Percentiles rank a stretch among this genome's conserved stretches.
Evolutionary conservation across 805 yeast species (phyloP).

Genomic region (Starmera caribaea): DNA sequence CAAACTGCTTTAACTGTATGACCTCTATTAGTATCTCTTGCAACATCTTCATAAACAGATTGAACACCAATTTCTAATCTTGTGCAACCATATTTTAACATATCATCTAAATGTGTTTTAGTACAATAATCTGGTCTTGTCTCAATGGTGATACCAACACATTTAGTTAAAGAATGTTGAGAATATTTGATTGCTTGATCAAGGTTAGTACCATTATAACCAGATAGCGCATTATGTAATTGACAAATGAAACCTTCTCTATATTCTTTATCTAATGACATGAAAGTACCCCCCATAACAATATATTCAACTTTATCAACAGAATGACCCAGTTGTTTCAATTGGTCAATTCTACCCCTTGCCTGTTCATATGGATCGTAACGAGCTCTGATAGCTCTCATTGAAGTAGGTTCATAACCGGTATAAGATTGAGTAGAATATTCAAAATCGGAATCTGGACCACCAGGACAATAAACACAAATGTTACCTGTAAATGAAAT

Average conservation of each 20-base stretch:
- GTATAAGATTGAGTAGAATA: constrained; percentile 97
- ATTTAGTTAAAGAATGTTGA: constrained; percentile 90
- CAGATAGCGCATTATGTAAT: constrained; percentile 90
- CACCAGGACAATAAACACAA: constrained; percentile 98
- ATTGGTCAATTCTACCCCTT: constrained; percentile 92
- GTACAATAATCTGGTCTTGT: constrained; percentile 99
- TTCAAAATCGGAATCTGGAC: constrained; percentile 97
- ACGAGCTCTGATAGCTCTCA: constrained; percentile 98
- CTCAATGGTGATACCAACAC: constrained; percentile 97
- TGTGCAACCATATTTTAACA: constrained; percentile 95
- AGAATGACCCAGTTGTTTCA: constrained; percentile 90
- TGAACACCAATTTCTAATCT: constrained; percentile 96
- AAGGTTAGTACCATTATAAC: constrained; percentile 75
- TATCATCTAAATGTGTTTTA: constrained; percentile 87
- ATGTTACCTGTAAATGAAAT: constrained; percentile 98
- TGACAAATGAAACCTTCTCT: constrained; percentile 84
- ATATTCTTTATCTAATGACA: constrained; percentile 86
- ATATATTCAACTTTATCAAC: constrained; percentile 97
- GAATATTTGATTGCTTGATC: constrained; percentile 89
- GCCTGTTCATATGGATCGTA: constrained; percentile 99
- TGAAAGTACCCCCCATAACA: constrained; percentile 98
- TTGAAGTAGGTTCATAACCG: constrained; percentile 97
- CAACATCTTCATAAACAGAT: constrained; percentile 95
- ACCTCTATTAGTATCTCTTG: constrained; percentile 96
- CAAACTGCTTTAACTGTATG: constrained; percentile 95